These are phyloP conservation scores for Aspergillus hancockii DNA, from an alignment of 495 filamentous ascomycete genomes.

Conservation along the genomic window DNA sequence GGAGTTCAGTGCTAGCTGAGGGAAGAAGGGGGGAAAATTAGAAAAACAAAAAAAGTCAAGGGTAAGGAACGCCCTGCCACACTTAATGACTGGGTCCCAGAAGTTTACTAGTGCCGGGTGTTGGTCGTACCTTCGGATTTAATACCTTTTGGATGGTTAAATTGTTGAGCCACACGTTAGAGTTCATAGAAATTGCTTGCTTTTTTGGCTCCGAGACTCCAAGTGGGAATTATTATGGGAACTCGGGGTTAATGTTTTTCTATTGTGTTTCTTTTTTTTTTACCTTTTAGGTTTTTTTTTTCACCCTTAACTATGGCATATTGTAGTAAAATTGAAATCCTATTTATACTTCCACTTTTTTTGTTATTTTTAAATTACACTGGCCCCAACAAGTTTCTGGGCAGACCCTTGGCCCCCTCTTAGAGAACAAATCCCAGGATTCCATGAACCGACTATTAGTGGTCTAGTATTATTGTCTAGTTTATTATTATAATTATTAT, in stretches of 20 bases:
- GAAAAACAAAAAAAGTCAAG: not conserved
- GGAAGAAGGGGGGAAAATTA: too few relatives aligned
- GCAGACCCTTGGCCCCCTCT: slow-evolving; percentile 9
- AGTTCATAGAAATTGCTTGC: not conserved
- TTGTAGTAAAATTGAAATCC: too few relatives aligned
- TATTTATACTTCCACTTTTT: not conserved
- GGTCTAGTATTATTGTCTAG: not conserved
- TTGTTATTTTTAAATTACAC: not conserved
- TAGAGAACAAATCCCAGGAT: not conserved
- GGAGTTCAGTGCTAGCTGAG: not conserved
- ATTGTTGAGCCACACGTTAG: slow-evolving; percentile 3
- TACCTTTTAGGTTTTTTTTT: too few relatives aligned
- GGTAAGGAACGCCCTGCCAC: slow-evolving; percentile 2
- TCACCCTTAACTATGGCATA: too few relatives aligned
- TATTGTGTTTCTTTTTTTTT: too few relatives aligned
- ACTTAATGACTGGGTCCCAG: slow-evolving; percentile 4
- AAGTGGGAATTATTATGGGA: not conserved
- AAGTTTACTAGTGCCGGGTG: slow-evolving; percentile 7
- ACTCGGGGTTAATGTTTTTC: not conserved
- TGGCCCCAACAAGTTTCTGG: slow-evolving; percentile 3
- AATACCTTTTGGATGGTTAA: slow-evolving; percentile 1
- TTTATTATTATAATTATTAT: not conserved
- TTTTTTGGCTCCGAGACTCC: not conserved
- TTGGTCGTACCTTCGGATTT: slow-evolving; percentile 1
- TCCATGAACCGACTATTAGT: not conserved